Evolutionary conservation across 1,284 basidiomycete species (phyloP).

Genomic region (Chondrostereum purpureum): DNA sequence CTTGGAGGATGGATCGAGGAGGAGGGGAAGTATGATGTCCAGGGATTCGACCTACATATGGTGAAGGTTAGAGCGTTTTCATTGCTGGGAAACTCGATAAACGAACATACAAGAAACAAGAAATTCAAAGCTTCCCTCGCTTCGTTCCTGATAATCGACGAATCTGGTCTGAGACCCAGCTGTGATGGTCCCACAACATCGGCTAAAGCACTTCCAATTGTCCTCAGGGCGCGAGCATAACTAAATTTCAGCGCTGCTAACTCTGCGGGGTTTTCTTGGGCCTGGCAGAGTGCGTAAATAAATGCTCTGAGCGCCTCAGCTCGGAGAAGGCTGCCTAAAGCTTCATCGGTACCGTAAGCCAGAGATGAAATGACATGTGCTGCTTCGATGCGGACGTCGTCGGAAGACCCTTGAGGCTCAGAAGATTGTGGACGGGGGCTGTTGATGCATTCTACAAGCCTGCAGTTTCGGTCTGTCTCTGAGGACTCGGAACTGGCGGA

Average conservation of each 20-base stretch:
- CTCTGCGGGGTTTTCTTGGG: slow-evolving; percentile 30
- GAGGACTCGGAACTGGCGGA: no score
- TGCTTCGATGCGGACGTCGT: slow-evolving; percentile 59
- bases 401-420: slow-evolving; percentile 29
- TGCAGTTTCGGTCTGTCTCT: no score
- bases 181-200: slow-evolving; percentile 60
- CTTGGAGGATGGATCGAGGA: slow-evolving; percentile 36
- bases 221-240: slow-evolving; percentile 53
- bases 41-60: slow-evolving; percentile 52
- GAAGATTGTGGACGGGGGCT: slow-evolving; percentile 26
- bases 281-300: slow-evolving; percentile 45
- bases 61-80: slow-evolving; percentile 5
- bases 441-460: slow-evolving; percentile 53
- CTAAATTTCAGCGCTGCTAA: slow-evolving; percentile 42
- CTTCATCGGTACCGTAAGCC: slow-evolving; percentile 56
- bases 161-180: slow-evolving; percentile 50
- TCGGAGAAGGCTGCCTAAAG: slow-evolving; percentile 48
- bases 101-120: slow-evolving; percentile 46
- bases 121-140: slow-evolving; percentile 50
- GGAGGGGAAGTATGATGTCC: slow-evolving; percentile 60
- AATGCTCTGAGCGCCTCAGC: slow-evolving; percentile 50
- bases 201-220: slow-evolving; percentile 49
- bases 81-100: neutral
- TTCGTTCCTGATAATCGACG: slow-evolving; percentile 38
- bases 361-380: slow-evolving; percentile 69